Evolutionary conservation across 192 early-diverging fungal species (phyloP).

Genomic region (Chytriomyces confervae): DNA sequence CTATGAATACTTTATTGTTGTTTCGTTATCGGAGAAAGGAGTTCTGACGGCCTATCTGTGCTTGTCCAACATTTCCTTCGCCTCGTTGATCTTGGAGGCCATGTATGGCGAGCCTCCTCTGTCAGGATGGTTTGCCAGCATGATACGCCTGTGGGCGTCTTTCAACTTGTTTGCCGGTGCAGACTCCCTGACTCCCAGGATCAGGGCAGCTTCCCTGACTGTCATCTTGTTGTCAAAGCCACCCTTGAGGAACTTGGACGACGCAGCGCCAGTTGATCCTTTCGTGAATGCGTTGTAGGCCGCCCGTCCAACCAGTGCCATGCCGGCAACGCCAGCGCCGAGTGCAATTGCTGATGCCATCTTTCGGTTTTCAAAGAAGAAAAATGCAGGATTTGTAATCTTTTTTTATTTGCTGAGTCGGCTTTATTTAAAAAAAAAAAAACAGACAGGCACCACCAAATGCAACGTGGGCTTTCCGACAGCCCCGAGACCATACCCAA

Average conservation of each 20-base stretch:
- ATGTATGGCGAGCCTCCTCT: slow-evolving; percentile 94
- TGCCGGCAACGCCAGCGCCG: slow-evolving; percentile 84
- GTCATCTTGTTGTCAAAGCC: slow-evolving; percentile 95
- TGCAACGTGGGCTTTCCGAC: too few relatives aligned
- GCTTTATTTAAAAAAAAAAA: too few relatives aligned
- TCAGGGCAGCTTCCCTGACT: slow-evolving; percentile 86
- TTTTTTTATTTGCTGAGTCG: too few relatives aligned
- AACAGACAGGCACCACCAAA: too few relatives aligned
- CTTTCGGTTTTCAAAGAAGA: neutral
- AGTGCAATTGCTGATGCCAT: slow-evolving; percentile 76
- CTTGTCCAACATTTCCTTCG: slow-evolving; percentile 94
- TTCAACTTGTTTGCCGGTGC: slow-evolving; percentile 76
- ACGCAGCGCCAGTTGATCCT: slow-evolving; percentile 45
- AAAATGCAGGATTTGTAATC: too few relatives aligned
- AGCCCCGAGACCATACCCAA: too few relatives aligned
- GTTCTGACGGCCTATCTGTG: slow-evolving; percentile 4
- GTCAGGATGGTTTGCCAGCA: slow-evolving; percentile 98
- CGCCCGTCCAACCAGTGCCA: slow-evolving; percentile 78
- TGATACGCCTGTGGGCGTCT: slow-evolving; percentile 93
- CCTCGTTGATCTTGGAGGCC: slow-evolving; percentile 98
- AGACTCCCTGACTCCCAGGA: slow-evolving; percentile 71
- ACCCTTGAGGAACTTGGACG: slow-evolving; percentile 73
- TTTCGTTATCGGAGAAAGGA: too few relatives aligned
- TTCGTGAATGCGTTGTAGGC: slow-evolving; percentile 71
- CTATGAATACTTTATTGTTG: too few relatives aligned